Conservation (phyloP, 1,284 basidiomycete genomes). For the Puccinia triticina region DNA sequence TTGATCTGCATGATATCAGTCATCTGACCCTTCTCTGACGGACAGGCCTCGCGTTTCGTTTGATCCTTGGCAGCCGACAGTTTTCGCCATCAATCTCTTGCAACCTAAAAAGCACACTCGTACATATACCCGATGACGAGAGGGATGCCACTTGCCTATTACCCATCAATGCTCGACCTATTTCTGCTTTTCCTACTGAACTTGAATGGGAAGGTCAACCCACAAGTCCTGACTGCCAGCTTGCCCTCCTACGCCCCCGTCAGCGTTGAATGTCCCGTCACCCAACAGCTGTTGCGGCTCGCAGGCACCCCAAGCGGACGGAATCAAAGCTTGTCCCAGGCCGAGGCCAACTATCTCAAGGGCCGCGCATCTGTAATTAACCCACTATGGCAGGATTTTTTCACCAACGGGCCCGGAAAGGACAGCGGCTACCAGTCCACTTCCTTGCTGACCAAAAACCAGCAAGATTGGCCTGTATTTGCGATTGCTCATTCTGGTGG, state of each 20-base stretch:
- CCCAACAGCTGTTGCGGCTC: neutral
- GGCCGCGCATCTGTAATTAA: neutral
- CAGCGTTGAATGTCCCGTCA: slow-evolving; percentile 11
- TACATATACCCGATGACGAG: neutral
- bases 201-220: neutral
- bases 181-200: neutral
- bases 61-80: neutral
- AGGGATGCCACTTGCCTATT: neutral
- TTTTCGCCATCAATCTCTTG: neutral
- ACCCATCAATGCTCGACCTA: neutral
- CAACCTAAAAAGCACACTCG: neutral
- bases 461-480: slow-evolving; percentile 16
- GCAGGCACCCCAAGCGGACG: neutral
- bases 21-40: too few relatives aligned
- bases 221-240: slow-evolving; percentile 18
- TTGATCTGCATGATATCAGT: too few relatives aligned
- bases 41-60: neutral
- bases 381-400: slow-evolving; percentile 29
- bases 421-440: slow-evolving; percentile 11
- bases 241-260: slow-evolving; percentile 33
- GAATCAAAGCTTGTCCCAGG: slow-evolving; percentile 26
- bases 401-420: slow-evolving; percentile 29
- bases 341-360: neutral
- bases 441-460: neutral
- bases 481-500: slow-evolving; percentile 38